Conservation (phyloP, 352 stramenopile species). For the Phytophthora nicotianae region DNA sequence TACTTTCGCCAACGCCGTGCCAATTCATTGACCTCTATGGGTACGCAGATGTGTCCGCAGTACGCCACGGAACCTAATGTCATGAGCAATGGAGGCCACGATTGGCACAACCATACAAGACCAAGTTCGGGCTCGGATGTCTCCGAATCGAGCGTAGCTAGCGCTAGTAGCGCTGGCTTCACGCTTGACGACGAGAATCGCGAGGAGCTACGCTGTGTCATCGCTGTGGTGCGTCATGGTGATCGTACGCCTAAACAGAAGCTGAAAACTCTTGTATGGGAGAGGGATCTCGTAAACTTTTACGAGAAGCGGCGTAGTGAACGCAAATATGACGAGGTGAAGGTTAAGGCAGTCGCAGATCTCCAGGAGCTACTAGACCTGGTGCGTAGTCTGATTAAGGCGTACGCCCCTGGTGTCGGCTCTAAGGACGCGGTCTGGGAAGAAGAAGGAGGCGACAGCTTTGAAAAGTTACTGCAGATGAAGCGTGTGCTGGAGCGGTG, state of each 20-base stretch:
- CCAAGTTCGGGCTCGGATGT: conserved; percentile 70
- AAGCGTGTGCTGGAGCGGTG: conserved; percentile 96
- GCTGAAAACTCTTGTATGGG: conserved; percentile 93
- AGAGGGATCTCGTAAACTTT: conserved; percentile 85
- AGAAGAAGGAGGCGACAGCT: conserved; percentile 82
- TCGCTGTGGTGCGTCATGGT: conserved; percentile 98
- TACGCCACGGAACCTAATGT: conserved; percentile 70
- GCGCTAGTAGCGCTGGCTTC: conserved; percentile 47
- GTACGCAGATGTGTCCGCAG: conserved; percentile 78
- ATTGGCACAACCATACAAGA: conserved; percentile 48
- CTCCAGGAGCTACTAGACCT: conserved; percentile 85
- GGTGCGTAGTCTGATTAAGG: conserved; percentile 81
- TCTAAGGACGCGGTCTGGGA: conserved; percentile 89
- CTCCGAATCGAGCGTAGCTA: conserved; percentile 74
- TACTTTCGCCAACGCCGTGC: conserved; percentile 79
- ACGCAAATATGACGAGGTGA: conserved; percentile 85
- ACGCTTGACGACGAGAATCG: conserved; percentile 74
- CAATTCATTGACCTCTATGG: conserved; percentile 46
- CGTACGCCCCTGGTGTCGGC: conserved; percentile 76
- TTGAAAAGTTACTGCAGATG: conserved; percentile 95
- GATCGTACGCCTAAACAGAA: conserved; percentile 99
- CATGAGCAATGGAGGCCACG: conserved; percentile 18
- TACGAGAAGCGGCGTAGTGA: conserved; percentile 74
- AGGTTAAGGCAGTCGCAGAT: conserved; percentile 83
- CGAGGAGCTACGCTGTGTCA: conserved; percentile 98